phyloP scores from a whole-genome alignment of 805 yeast genomes.

The Wickerhamomyces chaumierensis region DNA sequence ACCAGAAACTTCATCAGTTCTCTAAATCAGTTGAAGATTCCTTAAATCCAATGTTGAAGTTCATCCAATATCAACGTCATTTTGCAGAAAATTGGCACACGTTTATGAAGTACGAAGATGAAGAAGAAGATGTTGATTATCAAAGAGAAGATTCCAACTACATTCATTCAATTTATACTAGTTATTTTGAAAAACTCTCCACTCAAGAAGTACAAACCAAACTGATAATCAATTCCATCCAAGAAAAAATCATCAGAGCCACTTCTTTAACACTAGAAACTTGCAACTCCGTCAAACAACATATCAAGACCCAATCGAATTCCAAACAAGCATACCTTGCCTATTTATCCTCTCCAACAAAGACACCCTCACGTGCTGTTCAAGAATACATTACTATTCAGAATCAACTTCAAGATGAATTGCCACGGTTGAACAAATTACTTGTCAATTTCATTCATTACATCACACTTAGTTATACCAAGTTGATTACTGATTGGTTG shows the following conservation, averaged over 20 bases:
- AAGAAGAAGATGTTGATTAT: slow-evolving; percentile 5
- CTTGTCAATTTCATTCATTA: slow-evolving; percentile 9
- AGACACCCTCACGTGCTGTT: slow-evolving; percentile 5
- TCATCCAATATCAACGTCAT: slow-evolving; percentile 7
- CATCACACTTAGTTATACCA: slow-evolving; percentile 15
- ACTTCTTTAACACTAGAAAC: slow-evolving; percentile 14
- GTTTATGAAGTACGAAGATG: slow-evolving; percentile 19
- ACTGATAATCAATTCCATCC: slow-evolving; percentile 17
- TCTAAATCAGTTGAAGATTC: slow-evolving; percentile 11
- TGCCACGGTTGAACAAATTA: slow-evolving; percentile 19
- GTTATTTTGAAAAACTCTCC: slow-evolving; percentile 18
- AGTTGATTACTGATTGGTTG: slow-evolving; percentile 19
- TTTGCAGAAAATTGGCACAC: slow-evolving; percentile 19
- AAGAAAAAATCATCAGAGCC: slow-evolving; percentile 20
- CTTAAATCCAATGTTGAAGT: slow-evolving; percentile 4
- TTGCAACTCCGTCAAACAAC: slow-evolving; percentile 16
- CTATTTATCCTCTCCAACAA: slow-evolving; percentile 5
- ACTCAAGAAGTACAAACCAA: slow-evolving; percentile 19
- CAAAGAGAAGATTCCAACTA: slow-evolving; percentile 9
- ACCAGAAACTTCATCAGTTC: slow-evolving; percentile 9
- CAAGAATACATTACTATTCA: slow-evolving; percentile 13
- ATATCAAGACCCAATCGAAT: slow-evolving; percentile 20
- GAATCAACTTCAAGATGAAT: slow-evolving; percentile 19
- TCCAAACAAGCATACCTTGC: slow-evolving; percentile 23
- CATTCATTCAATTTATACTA: slow-evolving; percentile 18